phyloP scores from a whole-genome alignment of 768 basidiomycete species.

The Macrolepiota dolichaula region DNA sequence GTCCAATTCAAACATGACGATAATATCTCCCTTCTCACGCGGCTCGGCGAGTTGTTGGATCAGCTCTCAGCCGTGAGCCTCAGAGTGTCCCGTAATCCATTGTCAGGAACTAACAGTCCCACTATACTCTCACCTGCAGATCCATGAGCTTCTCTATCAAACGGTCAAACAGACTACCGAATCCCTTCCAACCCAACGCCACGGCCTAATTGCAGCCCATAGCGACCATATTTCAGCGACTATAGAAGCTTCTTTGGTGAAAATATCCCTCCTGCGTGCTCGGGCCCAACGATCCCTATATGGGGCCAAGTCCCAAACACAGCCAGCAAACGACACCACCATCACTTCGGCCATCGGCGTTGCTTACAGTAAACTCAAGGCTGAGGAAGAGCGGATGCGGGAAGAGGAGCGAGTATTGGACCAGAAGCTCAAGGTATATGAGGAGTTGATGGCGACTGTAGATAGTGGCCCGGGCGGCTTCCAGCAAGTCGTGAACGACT shows the following conservation, averaged over 20 bases:
- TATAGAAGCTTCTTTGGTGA: constrained; percentile 45
- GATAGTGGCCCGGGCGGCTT: constrained; percentile 40
- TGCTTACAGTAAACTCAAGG: constrained; percentile 28
- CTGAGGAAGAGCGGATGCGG: constrained; percentile 32
- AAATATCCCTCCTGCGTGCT: constrained; percentile 42
- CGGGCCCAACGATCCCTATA: constrained; percentile 38
- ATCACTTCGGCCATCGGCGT: constrained; percentile 31
- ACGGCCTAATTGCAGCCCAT: constrained; percentile 28
- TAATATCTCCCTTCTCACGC: not conserved
- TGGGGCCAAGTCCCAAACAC: constrained; percentile 23
- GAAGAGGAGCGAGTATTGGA: constrained; percentile 36
- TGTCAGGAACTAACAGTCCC: not conserved
- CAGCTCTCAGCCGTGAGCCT: not conserved
- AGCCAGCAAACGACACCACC: constrained; percentile 14
- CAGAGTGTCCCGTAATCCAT: too few relatives aligned
- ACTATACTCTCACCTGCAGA: not conserved
- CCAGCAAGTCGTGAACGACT: constrained; percentile 45
- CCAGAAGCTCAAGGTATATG: constrained; percentile 37
- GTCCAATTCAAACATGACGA: not conserved
- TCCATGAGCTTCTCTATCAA: constrained; percentile 19
- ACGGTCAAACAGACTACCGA: constrained; percentile 24
- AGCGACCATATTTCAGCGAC: constrained; percentile 39
- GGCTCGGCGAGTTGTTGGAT: not conserved
- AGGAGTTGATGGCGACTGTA: constrained; percentile 35
- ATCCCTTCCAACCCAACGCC: constrained; percentile 23